These are phyloP conservation scores for Schizopora paradoxa DNA, from an alignment of 1,284 basidiomycete genomes.

Conservation along the genomic window DNA sequence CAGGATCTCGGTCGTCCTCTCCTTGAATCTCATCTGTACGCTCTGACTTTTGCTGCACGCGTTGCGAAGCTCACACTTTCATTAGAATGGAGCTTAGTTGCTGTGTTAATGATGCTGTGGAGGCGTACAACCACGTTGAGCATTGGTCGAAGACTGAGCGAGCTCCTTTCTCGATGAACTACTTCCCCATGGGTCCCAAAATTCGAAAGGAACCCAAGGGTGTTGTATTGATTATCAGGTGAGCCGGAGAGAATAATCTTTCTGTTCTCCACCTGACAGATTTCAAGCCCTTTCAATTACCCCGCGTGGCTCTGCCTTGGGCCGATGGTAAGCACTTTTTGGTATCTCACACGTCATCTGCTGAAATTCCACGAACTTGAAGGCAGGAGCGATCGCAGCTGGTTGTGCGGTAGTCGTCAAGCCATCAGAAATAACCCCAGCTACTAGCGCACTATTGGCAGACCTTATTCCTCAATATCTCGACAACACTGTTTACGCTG, in stretches of 20 bases:
- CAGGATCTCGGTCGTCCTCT: constrained; percentile 53
- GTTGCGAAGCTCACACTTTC: constrained; percentile 1
- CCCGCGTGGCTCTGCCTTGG: constrained; percentile 46
- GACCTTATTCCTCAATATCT: constrained; percentile 80
- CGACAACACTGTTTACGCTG: constrained; percentile 63
- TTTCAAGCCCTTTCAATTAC: constrained; percentile 49
- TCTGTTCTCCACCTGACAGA: not conserved
- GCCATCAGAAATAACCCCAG: constrained; percentile 75
- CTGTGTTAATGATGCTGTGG: constrained; percentile 54
- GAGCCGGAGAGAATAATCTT: not conserved
- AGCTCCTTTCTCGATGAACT: constrained; percentile 50
- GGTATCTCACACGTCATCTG: not conserved
- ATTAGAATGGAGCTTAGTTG: constrained; percentile 47
- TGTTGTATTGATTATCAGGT: constrained; percentile 54
- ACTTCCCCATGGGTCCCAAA: constrained; percentile 51
- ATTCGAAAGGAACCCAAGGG: constrained; percentile 77
- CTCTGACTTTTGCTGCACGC: constrained; percentile 8
- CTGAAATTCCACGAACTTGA: constrained; percentile 6
- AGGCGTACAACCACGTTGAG: constrained; percentile 62
- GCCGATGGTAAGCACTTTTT: constrained; percentile 44
- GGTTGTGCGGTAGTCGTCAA: constrained; percentile 75
- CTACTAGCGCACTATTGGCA: constrained; percentile 60
- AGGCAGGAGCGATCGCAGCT: constrained; percentile 77
- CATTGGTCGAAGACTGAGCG: constrained; percentile 73
- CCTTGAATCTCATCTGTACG: constrained; percentile 54